Conservation (phyloP, 2,329 filamentous ascomycete species). For the Westerdykella ornata region DNA sequence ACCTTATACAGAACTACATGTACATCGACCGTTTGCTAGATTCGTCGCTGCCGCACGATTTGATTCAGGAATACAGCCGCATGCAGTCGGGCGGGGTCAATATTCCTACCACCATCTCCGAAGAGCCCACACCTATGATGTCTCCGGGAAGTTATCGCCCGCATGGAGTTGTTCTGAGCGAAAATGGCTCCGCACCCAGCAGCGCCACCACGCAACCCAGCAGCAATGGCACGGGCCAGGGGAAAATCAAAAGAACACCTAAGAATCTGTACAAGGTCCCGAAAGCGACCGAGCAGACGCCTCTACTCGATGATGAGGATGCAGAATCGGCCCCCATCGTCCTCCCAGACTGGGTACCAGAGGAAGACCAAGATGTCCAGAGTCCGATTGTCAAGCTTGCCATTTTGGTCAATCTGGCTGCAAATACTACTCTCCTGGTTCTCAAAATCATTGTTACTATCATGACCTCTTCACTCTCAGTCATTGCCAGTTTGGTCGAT, state of each 20-base stretch:
- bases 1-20: conserved; percentile 81
- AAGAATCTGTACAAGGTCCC: conserved; percentile 74
- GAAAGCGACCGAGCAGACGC: conserved; percentile 56
- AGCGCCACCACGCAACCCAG: conserved; percentile 18
- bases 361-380: conserved; percentile 66
- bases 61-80: conserved; percentile 82
- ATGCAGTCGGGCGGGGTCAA: conserved; percentile 53
- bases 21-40: conserved; percentile 89
- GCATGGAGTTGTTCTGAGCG: conserved; percentile 2
- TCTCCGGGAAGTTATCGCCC: conserved; percentile 2
- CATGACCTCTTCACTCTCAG: conserved; percentile 73
- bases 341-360: conserved; percentile 60
- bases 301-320: conserved; percentile 47
- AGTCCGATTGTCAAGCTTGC: conserved; percentile 75
- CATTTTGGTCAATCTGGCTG: conserved; percentile 77
- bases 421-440: conserved; percentile 67
- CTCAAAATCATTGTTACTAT: conserved; percentile 73
- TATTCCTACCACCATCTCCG: conserved; percentile 68
- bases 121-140: conserved; percentile 46
- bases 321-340: conserved; percentile 46
- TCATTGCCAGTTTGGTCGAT: conserved; percentile 72
- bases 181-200: conserved; percentile 11
- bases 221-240: conserved; percentile 28
- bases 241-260: conserved; percentile 52
- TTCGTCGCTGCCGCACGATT: conserved; percentile 82